These are phyloP conservation scores for Emergomyces pasteurianus DNA, from an alignment of 2,329 filamentous ascomycete species.

Conservation along the genomic window DNA sequence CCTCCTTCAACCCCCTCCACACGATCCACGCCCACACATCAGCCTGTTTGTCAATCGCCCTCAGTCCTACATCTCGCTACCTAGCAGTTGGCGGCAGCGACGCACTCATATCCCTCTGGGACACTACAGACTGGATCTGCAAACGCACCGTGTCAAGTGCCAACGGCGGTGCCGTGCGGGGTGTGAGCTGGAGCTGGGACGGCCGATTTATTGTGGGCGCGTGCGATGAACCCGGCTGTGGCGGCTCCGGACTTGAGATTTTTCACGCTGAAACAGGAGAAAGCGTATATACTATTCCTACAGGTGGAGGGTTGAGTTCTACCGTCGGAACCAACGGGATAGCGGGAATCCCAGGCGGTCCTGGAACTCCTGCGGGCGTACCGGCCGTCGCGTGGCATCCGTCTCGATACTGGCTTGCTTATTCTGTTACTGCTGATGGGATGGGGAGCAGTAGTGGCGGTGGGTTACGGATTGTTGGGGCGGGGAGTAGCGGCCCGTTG, in stretches of 20 bases:
- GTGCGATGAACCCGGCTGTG: conserved; percentile 35
- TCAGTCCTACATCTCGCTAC: conserved; percentile 37
- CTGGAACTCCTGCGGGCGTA: conserved; percentile 22
- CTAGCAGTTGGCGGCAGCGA: conserved; percentile 38
- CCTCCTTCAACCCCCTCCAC: conserved; percentile 33
- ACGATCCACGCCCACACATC: conserved; percentile 39
- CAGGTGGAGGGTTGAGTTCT: conserved; percentile 16
- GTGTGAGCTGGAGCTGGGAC: conserved; percentile 40
- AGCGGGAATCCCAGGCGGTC: background rate
- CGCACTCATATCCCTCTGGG: conserved; percentile 39
- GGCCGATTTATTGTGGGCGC: conserved; percentile 38
- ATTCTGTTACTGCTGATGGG: conserved; percentile 34
- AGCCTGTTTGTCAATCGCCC: conserved; percentile 34
- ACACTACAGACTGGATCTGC: conserved; percentile 41
- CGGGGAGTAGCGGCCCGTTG: conserved; percentile 20
- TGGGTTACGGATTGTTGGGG: conserved; percentile 38
- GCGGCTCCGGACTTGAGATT: conserved; percentile 35
- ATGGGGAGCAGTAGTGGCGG: conserved; percentile 26
- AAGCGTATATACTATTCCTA: conserved; percentile 35
- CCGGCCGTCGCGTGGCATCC: conserved; percentile 41
- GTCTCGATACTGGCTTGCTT: conserved; percentile 38
- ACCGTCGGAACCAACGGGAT: background rate
- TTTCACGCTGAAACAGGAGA: conserved; percentile 41
- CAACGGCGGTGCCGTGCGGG: conserved; percentile 34
- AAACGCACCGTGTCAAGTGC: conserved; percentile 35